Percentiles rank a stretch among this genome's conserved stretches.
phyloP scores from a whole-genome alignment of 257 asterid species.

The Gentiana macrophylla region DNA sequence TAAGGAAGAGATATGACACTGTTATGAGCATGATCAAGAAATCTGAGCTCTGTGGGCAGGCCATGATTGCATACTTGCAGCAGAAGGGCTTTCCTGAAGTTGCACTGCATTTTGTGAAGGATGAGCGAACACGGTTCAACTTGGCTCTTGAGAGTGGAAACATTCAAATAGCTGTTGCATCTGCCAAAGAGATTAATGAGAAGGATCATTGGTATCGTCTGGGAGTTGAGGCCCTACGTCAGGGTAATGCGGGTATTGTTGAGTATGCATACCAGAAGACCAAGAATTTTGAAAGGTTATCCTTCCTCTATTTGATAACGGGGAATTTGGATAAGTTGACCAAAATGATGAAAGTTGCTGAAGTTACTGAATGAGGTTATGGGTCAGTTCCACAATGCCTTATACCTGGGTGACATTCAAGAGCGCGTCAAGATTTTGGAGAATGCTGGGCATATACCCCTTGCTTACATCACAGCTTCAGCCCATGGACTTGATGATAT shows the following conservation, averaged over 20 bases:
- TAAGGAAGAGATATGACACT: conserved; percentile 62
- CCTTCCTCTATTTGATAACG: conserved; percentile 75
- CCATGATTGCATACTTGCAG: conserved; percentile 83
- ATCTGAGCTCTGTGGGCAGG: conserved; percentile 79
- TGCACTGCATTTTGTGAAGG: conserved; percentile 87
- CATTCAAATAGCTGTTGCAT: conserved; percentile 62
- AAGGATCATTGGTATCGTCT: conserved; percentile 88
- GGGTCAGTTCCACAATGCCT: conserved; percentile 72
- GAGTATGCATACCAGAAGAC: conserved; percentile 93
- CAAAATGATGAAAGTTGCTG: conserved; percentile 85
- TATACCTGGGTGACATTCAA: conserved; percentile 64
- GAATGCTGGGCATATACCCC: conserved; percentile 61
- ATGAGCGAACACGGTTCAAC: conserved; percentile 73
- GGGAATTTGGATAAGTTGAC: conserved; percentile 78
- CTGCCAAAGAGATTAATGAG: conserved; percentile 78
- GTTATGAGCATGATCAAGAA: conserved; percentile 79
- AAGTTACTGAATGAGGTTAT: conserved; percentile 63
- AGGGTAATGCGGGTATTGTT: conserved; percentile 86
- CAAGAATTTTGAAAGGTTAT: conserved; percentile 80
- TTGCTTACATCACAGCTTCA: conserved; percentile 60
- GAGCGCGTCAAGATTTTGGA: conserved; percentile 73
- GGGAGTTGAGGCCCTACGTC: conserved; percentile 92
- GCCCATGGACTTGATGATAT: conserved; percentile 51
- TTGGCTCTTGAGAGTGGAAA: conserved; percentile 86
- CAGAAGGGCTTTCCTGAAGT: conserved; percentile 91